Evolutionary conservation across 192 early-diverging fungal genomes (phyloP).

Genomic region (Coemansia sp.): DNA sequence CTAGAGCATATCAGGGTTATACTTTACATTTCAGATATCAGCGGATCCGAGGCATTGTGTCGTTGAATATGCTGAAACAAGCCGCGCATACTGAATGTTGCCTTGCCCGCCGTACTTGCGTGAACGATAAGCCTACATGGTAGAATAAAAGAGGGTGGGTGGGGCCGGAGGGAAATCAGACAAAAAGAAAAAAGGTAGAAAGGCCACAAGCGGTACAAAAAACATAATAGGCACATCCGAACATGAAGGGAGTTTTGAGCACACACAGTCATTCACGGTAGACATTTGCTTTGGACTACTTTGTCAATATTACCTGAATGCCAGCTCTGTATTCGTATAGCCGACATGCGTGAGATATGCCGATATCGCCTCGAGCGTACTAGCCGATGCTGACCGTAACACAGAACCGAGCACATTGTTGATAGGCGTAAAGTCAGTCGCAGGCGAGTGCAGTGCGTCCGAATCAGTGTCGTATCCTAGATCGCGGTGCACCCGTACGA

Average conservation of each 20-base stretch:
- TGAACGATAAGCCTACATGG: constrained; percentile 25
- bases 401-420: constrained; percentile 27
- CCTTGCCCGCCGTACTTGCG: background rate
- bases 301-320: constrained; percentile 41
- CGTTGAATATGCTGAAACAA: constrained; percentile 10
- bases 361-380: constrained; percentile 15
- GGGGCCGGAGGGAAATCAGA: background rate
- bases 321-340: constrained; percentile 27
- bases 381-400: constrained; percentile 7
- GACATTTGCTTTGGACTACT: background rate
- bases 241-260: background rate
- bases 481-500: constrained; percentile 20
- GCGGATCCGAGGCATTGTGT: constrained; percentile 16
- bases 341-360: constrained; percentile 13
- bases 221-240: background rate
- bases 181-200: background rate
- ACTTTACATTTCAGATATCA: constrained; percentile 36
- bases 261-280: background rate
- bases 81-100: background rate
- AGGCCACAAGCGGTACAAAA: background rate
- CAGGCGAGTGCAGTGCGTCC: constrained; percentile 1
- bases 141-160: background rate
- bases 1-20: background rate
- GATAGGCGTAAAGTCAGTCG: constrained; percentile 9
- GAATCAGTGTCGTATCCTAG: constrained; percentile 8